Base-by-base conservation (phyloP, 2,329 filamentous ascomycete genomes). In the Scopulariopsis brevicaulis region DNA sequence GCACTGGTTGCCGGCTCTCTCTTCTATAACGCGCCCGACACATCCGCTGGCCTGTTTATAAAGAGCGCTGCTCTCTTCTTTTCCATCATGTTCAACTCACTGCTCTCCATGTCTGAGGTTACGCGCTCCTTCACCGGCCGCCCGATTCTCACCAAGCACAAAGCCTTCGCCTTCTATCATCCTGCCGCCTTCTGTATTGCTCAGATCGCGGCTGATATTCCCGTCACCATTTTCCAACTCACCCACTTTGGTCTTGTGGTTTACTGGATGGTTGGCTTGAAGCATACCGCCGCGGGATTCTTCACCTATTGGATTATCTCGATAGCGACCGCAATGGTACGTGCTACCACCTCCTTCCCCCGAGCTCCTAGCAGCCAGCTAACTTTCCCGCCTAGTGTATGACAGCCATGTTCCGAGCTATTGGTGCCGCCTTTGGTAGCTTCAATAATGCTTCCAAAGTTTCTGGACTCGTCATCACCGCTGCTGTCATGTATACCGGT, bases 231-330 rank as follows among this genome's bases (percentile, higher is more conserved):
- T 0, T 75, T 84, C 60, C 84, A 87, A 63, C 73, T 86, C 18
- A 74, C 77, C 0, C 69, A 65, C 1, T 88, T 87, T 62, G 73
- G 77, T 2, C 6, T 88, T 0, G 73, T 84, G 0, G 60, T 84
- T 0, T 87, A 87, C 69, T 87, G 84, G 62, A 84, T 86, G 82
- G 78, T 78, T 15, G 80, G 79, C 0, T 68, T 86, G 25, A 77
- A 75, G 4, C 66, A 67, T 50, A 70, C 72, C 0, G 82, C 83
- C 0, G 72, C 65, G 0, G 70, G 74, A 0, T 87, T 86, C 70
- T 85, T 87, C 64, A 85, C 82, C 0, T 85, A 77, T 63, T 86
- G 79, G 80, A 60, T 80, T 22, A 57, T 83, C 11, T 64, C 84
- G 0, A 70, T 82, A 37, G 28, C 28, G 28, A 32, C 28, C 28